Evolutionary conservation across 306 rosid species (phyloP).

Genomic region (Sicyos baderoa): DNA sequence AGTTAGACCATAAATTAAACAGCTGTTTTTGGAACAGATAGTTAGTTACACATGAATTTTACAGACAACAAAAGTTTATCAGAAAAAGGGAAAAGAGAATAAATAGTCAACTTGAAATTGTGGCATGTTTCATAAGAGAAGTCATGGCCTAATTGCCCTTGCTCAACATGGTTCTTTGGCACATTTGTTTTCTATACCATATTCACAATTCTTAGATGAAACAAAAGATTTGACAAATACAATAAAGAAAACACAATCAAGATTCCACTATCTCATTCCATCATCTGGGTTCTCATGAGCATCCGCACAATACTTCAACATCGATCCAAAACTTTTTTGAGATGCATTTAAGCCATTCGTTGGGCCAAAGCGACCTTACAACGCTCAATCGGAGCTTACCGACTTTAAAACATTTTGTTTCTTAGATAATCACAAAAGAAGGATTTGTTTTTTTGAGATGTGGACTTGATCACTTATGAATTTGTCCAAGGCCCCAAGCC

Average conservation of each 20-base stretch:
- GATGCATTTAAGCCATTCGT: too few relatives aligned
- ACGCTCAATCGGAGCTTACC: too few relatives aligned
- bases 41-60: neutral
- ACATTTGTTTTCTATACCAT: neutral
- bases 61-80: neutral
- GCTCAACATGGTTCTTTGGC: neutral
- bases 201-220: neutral
- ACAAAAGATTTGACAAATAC: neutral
- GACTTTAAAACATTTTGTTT: too few relatives aligned
- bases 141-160: neutral
- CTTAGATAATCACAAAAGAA: too few relatives aligned
- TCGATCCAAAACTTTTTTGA: too few relatives aligned
- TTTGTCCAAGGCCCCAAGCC: too few relatives aligned
- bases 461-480: too few relatives aligned
- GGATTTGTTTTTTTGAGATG: too few relatives aligned
- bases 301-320: too few relatives aligned
- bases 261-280: too few relatives aligned
- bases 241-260: neutral
- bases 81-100: neutral
- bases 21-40: neutral
- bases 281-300: too few relatives aligned
- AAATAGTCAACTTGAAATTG: neutral
- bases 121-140: neutral
- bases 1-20: neutral
- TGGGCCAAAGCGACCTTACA: too few relatives aligned